Base-by-base conservation (phyloP, 1,139 yeast genomes). In the Candida buenavistaensis region DNA sequence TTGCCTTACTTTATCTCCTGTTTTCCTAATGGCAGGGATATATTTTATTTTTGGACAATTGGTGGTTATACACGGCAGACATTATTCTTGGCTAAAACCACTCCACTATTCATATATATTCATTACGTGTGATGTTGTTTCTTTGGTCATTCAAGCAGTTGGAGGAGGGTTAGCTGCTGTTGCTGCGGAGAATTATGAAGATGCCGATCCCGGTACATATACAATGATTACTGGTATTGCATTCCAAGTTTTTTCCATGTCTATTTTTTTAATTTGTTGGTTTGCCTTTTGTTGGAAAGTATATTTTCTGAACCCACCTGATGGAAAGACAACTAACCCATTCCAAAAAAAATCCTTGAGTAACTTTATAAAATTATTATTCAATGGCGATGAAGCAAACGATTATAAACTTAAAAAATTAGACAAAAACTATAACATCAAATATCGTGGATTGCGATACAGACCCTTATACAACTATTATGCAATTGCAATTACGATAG, bases 1-100 rank as follows among this genome's bases (percentile, higher is more conserved):
- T 34, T 64, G 81, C 41, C 63, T 88, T 40, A 86, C 95, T 0
- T 60, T 88, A 32, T 92, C 88, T 0, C 96, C 97, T 0, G 90
- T 90, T 7, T 87, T 89, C 54, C 64, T 86, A 37, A 85, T 86
- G 88, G 96, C 82, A 6, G 96, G 94, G 3, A 69, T 89, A 6
- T 89, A 89, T 58, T 84, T 75, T 49, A 62, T 82, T 31, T 68
- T 87, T 47, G 92, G 88, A 3, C 86, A 85, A 56, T 48, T 83
- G 38, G 75, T 83, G 26, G 78, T 82, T 36, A 64, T 86, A 3
- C 82, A 77, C 53, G 94, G 95, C 5, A 65, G 75, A 36, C 57
- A 68, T 24, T 80, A 62, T 49, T 78, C 92, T 1, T 48, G 72
- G 1, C 55, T 88, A 38, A 73, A 72, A 43, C 96, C 96, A 3